These are phyloP conservation scores for Trametes sp. DNA, from an alignment of 1,284 basidiomycete species.

Conservation along the genomic window DNA sequence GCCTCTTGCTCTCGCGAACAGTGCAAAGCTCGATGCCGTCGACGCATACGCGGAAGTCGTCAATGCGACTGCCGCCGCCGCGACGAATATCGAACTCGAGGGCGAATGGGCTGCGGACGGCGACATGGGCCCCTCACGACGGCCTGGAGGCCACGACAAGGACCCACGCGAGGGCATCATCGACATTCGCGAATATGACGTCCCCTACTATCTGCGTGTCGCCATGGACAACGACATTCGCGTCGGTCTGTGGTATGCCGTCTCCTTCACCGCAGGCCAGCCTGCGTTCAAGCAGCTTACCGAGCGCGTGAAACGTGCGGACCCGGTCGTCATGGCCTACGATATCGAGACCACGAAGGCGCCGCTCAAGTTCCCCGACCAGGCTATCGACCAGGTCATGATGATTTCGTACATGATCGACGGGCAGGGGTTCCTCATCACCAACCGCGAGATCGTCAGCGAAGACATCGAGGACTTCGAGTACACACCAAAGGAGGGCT, in stretches of 20 bases:
- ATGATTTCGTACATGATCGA: slow-evolving; percentile 99
- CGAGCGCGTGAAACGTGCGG: slow-evolving; percentile 96
- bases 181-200: slow-evolving; percentile 96
- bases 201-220: slow-evolving; percentile 97
- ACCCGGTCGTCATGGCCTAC: slow-evolving; percentile 98
- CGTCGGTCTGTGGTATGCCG: slow-evolving; percentile 96
- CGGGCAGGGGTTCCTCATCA: slow-evolving; percentile 97
- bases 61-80: slow-evolving; percentile 68
- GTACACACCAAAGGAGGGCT: slow-evolving; percentile 98
- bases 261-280: slow-evolving; percentile 85
- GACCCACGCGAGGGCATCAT: slow-evolving; percentile 93
- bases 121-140: slow-evolving; percentile 37
- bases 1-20: slow-evolving; percentile 89
- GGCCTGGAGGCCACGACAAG: slow-evolving; percentile 58
- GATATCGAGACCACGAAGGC: slow-evolving; percentile 99
- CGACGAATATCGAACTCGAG: slow-evolving; percentile 74
- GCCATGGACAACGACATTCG: slow-evolving; percentile 99
- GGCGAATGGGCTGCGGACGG: slow-evolving; percentile 68
- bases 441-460: slow-evolving; percentile 96
- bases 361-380: slow-evolving; percentile 98
- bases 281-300: slow-evolving; percentile 79
- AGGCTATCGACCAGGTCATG: slow-evolving; percentile 97
- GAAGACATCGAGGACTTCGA: slow-evolving; percentile 99
- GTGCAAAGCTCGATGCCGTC: slow-evolving; percentile 93
- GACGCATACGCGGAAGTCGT: slow-evolving; percentile 99